Evolutionary conservation across 495 filamentous ascomycete genomes (phyloP), one percentile per base, ranked within the genome.

Genomic region (Penicillium taxi): DNA sequence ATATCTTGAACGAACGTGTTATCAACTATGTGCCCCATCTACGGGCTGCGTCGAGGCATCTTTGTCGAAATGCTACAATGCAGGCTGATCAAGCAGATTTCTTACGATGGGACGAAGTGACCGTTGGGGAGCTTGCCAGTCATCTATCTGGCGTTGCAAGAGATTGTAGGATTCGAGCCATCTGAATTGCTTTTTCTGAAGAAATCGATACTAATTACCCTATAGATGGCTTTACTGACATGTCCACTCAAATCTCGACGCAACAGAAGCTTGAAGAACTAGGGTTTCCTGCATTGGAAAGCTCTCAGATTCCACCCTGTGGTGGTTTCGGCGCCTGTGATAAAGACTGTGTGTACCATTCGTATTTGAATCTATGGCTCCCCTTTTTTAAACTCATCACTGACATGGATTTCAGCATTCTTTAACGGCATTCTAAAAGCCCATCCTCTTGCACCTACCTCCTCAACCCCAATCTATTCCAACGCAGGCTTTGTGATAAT

Each of bases 401-500:
- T 9, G 5, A 0, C 20, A n/a, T 6, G 12, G 5, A 6, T 2
- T 0, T 4, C 16, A 72, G 71, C 74, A 35, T 76, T 76, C 49
- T 74, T 80, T 51, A 35, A 52, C 1, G 75, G 72, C 2, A 45
- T 78, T 11, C 46, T 67, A 4, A 33, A 42, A 30, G 20, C 26
- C 6, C 44, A 67, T 24, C 75, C 76, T 0, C 57, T 74, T 6
- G 69, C 70, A 37, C 46, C 64, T 2, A 64, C 69, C 3, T 69
- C 61, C 3, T 52, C 63, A 11, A 73, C 68, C 0, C 69, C 77
- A 0, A 63, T 68, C 4, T 82, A 81, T 48, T 79, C 76, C 4
- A 81, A 81, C 47, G 66, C 69, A 2, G 75, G 64, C 3, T 80
- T 65, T 43, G 66, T 70, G 41, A 61, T 81, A 35, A 56, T 80